Percentiles rank a stretch among this genome's conserved stretches.
Evolutionary conservation across 768 basidiomycete species (phyloP).

Genomic region (Termitomyces sp.): DNA sequence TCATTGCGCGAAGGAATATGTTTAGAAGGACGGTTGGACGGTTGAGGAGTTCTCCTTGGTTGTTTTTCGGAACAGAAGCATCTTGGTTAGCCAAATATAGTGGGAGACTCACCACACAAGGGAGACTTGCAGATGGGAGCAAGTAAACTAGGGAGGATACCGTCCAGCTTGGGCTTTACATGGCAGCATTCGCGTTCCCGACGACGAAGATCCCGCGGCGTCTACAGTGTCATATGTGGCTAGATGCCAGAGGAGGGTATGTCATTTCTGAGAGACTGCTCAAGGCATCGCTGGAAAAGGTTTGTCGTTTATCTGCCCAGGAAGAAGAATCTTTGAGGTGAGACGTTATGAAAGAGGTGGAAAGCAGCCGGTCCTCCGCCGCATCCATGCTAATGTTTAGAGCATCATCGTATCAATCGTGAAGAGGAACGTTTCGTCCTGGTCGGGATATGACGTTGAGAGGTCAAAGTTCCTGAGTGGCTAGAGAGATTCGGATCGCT

Average conservation of each 20-base stretch:
- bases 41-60: constrained; percentile 21
- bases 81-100: constrained; percentile 27
- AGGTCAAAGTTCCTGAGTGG: neutral
- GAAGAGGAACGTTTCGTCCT: constrained; percentile 22
- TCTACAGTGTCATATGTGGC: constrained; percentile 5
- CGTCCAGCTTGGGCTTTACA: constrained; percentile 17
- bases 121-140: constrained; percentile 19
- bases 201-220: neutral
- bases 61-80: constrained; percentile 19
- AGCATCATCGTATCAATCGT: constrained; percentile 60
- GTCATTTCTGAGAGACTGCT: constrained; percentile 53
- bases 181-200: constrained; percentile 2
- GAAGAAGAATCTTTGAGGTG: constrained; percentile 40
- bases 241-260: constrained; percentile 38
- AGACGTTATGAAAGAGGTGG: constrained; percentile 58
- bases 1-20: neutral
- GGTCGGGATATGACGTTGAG: constrained; percentile 6
- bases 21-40: constrained; percentile 1
- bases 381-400: constrained; percentile 53
- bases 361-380: constrained; percentile 51
- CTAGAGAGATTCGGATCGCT: constrained; percentile 1
- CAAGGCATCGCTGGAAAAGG: constrained; percentile 34
- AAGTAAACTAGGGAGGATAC: constrained; percentile 33
- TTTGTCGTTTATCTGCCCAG: constrained; percentile 24
- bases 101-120: constrained; percentile 30